Evolutionary conservation across 2,329 filamentous ascomycete species (phyloP).

Genomic region (Thielaviopsis populi): DNA sequence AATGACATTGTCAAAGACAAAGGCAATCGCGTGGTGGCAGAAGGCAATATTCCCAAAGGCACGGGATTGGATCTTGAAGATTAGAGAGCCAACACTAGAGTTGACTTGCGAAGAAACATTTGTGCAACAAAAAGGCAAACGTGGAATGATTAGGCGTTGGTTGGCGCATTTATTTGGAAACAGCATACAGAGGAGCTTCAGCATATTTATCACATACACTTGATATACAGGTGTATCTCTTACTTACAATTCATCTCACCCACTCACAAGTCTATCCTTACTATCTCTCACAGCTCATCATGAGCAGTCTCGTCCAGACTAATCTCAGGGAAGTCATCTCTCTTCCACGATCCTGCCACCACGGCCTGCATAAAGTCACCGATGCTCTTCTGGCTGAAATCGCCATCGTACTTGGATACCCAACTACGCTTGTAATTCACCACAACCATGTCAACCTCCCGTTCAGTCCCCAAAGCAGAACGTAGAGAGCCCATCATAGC

Average conservation of each 20-base stretch:
- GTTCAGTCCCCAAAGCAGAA: neutral
- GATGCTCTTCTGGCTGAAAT: slow-evolving; percentile 45
- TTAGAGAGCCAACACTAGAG: neutral
- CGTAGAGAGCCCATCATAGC: neutral
- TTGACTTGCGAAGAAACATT: neutral
- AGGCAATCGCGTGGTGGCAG: slow-evolving; percentile 44
- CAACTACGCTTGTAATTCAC: slow-evolving; percentile 74
- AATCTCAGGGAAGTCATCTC: slow-evolving; percentile 55
- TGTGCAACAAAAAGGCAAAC: neutral
- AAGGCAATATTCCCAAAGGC: slow-evolving; percentile 6
- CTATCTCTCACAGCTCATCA: slow-evolving; percentile 19
- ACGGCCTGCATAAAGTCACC: slow-evolving; percentile 87
- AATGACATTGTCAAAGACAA: slow-evolving; percentile 64
- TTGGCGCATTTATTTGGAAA: neutral
- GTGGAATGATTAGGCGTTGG: neutral
- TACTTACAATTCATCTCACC: neutral
- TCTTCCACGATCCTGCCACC: slow-evolving; percentile 71
- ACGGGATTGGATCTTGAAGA: neutral
- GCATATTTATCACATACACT: neutral
- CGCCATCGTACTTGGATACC: slow-evolving; percentile 60
- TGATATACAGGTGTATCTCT: neutral
- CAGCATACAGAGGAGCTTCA: neutral
- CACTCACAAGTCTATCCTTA: neutral
- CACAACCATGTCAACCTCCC: slow-evolving; percentile 44
- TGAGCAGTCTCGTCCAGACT: slow-evolving; percentile 32